These are phyloP conservation scores for Solanum medicagineum DNA, from an alignment of 257 asterid genomes.

Conservation along the genomic window DNA sequence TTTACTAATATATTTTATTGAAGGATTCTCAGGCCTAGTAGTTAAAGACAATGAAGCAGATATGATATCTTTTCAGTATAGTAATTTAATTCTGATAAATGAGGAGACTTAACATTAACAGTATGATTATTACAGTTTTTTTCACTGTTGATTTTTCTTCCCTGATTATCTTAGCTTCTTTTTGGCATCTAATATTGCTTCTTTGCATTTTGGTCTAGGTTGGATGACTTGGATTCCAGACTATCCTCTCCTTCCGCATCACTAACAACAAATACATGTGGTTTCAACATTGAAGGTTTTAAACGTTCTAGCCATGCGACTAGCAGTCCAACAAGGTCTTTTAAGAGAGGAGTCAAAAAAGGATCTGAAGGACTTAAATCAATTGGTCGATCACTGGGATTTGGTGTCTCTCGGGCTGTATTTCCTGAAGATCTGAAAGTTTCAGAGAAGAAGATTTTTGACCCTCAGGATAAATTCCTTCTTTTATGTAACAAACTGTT, in stretches of 20 bases:
- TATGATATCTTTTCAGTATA: neutral
- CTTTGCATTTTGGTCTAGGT: conserved; percentile 28
- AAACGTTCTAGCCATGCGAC: conserved; percentile 40
- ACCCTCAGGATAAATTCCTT: conserved; percentile 93
- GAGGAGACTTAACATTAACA: neutral
- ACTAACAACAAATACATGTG: conserved; percentile 58
- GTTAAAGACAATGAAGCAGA: neutral
- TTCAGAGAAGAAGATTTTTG: conserved; percentile 85
- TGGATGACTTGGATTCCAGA: conserved; percentile 92
- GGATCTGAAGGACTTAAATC: conserved; percentile 95
- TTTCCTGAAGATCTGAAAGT: conserved; percentile 93
- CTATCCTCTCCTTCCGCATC: conserved; percentile 73
- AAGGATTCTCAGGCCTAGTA: neutral
- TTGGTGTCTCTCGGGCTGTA: conserved; percentile 82
- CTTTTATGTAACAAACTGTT: conserved; percentile 83
- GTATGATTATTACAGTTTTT: neutral
- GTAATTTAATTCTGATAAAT: neutral
- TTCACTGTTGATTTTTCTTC: neutral
- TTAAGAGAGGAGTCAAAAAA: conserved; percentile 74
- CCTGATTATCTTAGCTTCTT: neutral
- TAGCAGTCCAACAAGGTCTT: conserved; percentile 52
- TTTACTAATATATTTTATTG: neutral
- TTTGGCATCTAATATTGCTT: neutral
- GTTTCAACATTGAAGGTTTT: conserved; percentile 56
- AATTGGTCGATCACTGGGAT: conserved; percentile 80